Evolutionary conservation across 2,329 filamentous ascomycete genomes (phyloP).

Genomic region (Trichoderma harzianum): DNA sequence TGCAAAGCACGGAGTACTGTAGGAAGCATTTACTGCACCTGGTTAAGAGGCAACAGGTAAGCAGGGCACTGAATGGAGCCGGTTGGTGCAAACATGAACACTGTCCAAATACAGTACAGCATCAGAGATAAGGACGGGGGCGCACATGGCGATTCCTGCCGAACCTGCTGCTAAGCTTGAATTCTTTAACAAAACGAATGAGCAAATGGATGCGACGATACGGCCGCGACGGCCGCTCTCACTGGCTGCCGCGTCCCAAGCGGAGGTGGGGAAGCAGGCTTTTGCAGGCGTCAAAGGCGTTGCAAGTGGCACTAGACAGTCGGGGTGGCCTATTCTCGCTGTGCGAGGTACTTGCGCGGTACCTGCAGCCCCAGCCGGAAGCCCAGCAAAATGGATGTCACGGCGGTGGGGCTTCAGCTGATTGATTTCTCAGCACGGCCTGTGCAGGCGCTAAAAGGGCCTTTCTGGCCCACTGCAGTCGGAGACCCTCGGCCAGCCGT

Average conservation of each 20-base stretch:
- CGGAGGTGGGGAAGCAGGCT: not conserved
- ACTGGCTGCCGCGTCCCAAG: not conserved
- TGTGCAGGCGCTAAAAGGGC: slow-evolving; percentile 9
- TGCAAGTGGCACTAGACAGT: not conserved
- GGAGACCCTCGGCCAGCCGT: slow-evolving; percentile 8
- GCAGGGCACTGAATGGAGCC: not conserved
- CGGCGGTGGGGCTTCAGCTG: slow-evolving; percentile 12
- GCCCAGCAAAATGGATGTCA: not conserved
- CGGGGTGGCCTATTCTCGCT: not conserved
- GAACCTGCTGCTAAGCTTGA: not conserved
- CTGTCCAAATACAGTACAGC: not conserved
- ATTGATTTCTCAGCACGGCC: slow-evolving; percentile 19
- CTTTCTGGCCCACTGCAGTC: slow-evolving; percentile 7
- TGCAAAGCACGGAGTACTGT: no score
- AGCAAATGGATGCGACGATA: slow-evolving; percentile 12
- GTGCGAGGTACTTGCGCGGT: not conserved
- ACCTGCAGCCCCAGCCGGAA: not conserved
- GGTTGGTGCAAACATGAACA: not conserved
- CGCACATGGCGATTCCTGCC: not conserved
- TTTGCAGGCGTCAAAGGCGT: slow-evolving; percentile 2
- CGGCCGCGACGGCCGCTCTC: not conserved
- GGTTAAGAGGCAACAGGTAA: not conserved
- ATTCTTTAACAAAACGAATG: slow-evolving; percentile 16
- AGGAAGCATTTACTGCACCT: not conserved
- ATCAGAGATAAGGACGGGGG: slow-evolving; percentile 1